Percentiles rank a stretch among this genome's conserved stretches.
Conservation (phyloP, 345 rosid genomes). For the Turnera subulata region DNA sequence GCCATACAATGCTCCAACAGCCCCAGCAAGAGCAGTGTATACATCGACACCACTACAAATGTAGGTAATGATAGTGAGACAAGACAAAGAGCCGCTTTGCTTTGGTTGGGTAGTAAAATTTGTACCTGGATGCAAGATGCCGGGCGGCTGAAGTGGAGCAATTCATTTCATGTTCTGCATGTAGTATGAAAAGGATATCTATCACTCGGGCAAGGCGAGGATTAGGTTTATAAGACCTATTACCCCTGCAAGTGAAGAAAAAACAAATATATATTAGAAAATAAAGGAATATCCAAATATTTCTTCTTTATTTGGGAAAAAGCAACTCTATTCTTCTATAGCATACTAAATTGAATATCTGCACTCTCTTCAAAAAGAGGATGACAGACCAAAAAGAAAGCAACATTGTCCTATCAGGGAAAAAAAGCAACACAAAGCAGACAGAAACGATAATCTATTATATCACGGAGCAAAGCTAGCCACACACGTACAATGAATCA, state of each 20-base stretch:
- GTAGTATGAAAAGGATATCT: slow-evolving; percentile 85
- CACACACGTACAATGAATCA: slow-evolving; percentile 68
- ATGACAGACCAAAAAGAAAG: background rate
- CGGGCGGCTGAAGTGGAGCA: slow-evolving; percentile 95
- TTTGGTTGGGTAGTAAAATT: slow-evolving; percentile 11
- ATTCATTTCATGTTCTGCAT: slow-evolving; percentile 98
- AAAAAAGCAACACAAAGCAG: background rate
- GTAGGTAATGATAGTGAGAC: slow-evolving; percentile 1
- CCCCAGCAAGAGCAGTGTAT: slow-evolving; percentile 88
- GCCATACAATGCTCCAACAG: slow-evolving; percentile 94
- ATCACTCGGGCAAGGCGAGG: slow-evolving; percentile 86
- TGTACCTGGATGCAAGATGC: slow-evolving; percentile 94
- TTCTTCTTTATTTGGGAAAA: no score
- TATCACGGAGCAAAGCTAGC: background rate
- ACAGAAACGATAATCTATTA: background rate
- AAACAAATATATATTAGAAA: slow-evolving; percentile 1
- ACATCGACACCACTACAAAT: slow-evolving; percentile 86
- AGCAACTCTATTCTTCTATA: no score
- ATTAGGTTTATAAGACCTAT: slow-evolving; percentile 81
- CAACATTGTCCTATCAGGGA: background rate
- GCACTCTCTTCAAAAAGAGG: background rate
- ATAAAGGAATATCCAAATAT: slow-evolving; percentile 5
- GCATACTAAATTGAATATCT: slow-evolving; percentile 1
- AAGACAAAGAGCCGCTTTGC: background rate
- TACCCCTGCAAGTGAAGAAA: slow-evolving; percentile 53